Evolutionary conservation across 2,329 filamentous ascomycete species (phyloP), one percentile per base, ranked within the genome.

Genomic region (Paraphaeosphaeria minitans): DNA sequence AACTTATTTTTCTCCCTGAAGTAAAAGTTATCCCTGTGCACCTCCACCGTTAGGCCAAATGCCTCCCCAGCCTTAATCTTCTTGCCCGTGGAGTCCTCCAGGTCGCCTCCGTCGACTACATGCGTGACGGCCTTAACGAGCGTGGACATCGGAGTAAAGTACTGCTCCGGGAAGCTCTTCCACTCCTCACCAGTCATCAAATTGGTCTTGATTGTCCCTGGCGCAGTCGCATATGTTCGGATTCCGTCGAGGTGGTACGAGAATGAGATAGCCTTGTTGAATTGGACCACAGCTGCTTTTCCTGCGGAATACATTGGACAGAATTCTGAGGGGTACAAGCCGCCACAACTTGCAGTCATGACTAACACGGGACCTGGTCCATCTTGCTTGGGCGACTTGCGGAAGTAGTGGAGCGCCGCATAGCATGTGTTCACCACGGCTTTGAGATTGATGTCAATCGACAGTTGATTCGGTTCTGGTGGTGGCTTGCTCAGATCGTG

Each of bases 401-500:
- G 67, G 62, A 81, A 80, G 60, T 80, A 81, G 60, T 81, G 77
- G 47, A 76, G 65, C 2, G 79, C 79, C 4, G 80, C 74, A 57
- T 80, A 78, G 7, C 68, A 71, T 14, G 77, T 78, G 22, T 73
- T 74, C 8, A 78, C 62, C 5, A 78, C 75, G 0, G 74, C 71
- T 39, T 77, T 79, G 16, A 78, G 61, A 58, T 78, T 71, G 19
- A 71, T 67, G 16, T 75, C 75, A 53, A 80, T 72, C 47, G 77
- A 73, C 10, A 77, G 70, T 21, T 75, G 63, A 35, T 68, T 71
- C 27, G 72, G 72, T 14, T 70, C 65, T 1, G 80, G 64, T 0
- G 72, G 71, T 7, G 63, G 53, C 7, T 60, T 64, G n/a, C 57
- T 57, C 27, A 77, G 50, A 35, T 67, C 63, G 51, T 77, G 72